A percentile compares a stretch with the other conserved stretches of the same genome.
Evolutionary conservation across 2,329 filamentous ascomycete genomes (phyloP).

Genomic region (Xylaria sp.): DNA sequence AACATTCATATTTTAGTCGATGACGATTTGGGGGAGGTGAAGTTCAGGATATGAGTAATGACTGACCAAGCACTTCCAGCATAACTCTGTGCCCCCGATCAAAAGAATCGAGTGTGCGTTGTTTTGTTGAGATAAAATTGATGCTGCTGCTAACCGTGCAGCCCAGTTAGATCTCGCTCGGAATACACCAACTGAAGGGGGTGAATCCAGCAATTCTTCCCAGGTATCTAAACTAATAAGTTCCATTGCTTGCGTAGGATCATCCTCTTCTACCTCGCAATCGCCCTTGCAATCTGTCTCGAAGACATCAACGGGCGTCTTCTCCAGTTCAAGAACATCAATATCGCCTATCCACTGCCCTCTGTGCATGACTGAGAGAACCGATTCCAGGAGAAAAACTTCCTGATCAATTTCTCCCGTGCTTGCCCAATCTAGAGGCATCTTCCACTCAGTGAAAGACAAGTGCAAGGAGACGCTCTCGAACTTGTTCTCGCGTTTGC

Average conservation of each 20-base stretch:
- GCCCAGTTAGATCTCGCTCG: constrained; percentile 20
- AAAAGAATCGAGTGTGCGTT: neutral
- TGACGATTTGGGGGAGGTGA: constrained; percentile 15
- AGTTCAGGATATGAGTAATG: constrained; percentile 17
- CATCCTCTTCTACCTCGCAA: neutral
- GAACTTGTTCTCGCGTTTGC: constrained; percentile 19
- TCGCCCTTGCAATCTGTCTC: constrained; percentile 19
- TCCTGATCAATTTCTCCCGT: constrained; percentile 27
- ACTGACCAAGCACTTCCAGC: constrained; percentile 22
- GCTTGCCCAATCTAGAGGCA: constrained; percentile 22
- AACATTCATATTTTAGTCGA: neutral
- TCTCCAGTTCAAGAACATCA: constrained; percentile 19
- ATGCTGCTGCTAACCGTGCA: constrained; percentile 14
- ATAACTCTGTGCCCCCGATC: constrained; percentile 10
- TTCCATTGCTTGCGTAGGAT: neutral
- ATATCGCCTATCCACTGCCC: constrained; percentile 32
- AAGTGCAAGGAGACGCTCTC: constrained; percentile 23
- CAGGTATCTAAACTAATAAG: constrained; percentile 19
- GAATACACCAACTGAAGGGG: constrained; percentile 9
- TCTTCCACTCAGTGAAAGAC: constrained; percentile 33
- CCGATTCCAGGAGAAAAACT: constrained; percentile 28
- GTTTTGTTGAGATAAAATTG: constrained; percentile 5
- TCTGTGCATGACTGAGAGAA: constrained; percentile 27
- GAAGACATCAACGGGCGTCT: constrained; percentile 7
- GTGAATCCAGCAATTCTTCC: constrained; percentile 26